Evolutionary conservation across 768 basidiomycete species (phyloP).

Genomic region (Leccinum uliginosum): DNA sequence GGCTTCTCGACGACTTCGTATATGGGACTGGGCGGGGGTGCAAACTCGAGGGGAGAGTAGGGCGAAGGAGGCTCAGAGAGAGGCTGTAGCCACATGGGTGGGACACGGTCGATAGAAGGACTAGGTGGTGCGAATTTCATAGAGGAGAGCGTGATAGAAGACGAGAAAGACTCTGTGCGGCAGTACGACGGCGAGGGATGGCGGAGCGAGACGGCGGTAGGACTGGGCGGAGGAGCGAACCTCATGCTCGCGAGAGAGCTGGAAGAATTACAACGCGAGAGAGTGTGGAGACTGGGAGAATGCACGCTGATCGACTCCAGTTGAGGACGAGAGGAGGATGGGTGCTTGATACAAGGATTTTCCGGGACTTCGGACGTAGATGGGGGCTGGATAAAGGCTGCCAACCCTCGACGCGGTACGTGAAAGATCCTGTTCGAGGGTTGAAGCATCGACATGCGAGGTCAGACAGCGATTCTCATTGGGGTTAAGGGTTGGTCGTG

Average conservation of each 20-base stretch:
- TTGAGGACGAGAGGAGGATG: slow-evolving; percentile 11
- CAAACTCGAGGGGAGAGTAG: slow-evolving; percentile 30
- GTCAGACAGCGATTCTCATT: too few species aligned
- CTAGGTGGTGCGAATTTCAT: slow-evolving; percentile 30
- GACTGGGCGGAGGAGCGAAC: slow-evolving; percentile 30
- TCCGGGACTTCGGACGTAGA: slow-evolving; percentile 16
- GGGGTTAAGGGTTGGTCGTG: too few species aligned
- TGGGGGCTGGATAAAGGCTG: too few species aligned
- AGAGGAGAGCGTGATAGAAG: slow-evolving; percentile 23
- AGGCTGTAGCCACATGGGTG: slow-evolving; percentile 10
- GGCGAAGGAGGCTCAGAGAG: slow-evolving; percentile 24
- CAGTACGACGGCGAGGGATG: slow-evolving; percentile 12
- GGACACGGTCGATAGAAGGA: slow-evolving; percentile 13
- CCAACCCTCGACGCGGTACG: too few species aligned
- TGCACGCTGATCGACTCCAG: slow-evolving; percentile 20
- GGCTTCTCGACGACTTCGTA: slow-evolving; percentile 29
- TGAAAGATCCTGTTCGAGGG: too few species aligned
- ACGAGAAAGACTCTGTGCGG: slow-evolving; percentile 5
- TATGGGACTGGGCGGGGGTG: slow-evolving; percentile 16
- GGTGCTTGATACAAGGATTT: slow-evolving; percentile 1
- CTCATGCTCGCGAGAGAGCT: slow-evolving; percentile 29
- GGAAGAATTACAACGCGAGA: slow-evolving; percentile 16
- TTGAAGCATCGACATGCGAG: too few species aligned
- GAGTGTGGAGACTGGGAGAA: slow-evolving; percentile 19
- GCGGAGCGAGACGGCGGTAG: slow-evolving; percentile 4